Conservation (phyloP, 148 eudicot species). For the Polygonum maritimum region DNA sequence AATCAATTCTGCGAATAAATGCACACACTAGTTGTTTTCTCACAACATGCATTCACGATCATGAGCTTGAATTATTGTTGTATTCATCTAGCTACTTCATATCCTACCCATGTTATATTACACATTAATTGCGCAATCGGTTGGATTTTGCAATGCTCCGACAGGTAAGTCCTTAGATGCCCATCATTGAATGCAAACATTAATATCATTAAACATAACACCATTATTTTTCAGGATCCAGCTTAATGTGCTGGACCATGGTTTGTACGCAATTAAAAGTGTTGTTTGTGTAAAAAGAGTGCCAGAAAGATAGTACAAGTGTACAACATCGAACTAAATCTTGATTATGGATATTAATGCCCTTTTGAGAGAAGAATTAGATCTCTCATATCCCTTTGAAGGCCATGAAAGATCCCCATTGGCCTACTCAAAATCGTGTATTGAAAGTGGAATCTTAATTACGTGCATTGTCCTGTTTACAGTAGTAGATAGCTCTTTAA, state of each 20-base stretch:
- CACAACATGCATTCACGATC: background rate
- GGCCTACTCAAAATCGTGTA: background rate
- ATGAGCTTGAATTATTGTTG: background rate
- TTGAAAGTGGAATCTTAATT: background rate
- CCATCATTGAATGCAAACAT: background rate
- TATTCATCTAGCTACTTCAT: background rate
- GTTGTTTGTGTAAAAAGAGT: background rate
- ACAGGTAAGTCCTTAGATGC: background rate
- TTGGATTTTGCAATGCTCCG: background rate
- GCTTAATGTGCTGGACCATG: background rate
- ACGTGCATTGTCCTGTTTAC: conserved; percentile 6
- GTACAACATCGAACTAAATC: background rate
- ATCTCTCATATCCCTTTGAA: background rate
- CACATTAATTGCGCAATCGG: background rate
- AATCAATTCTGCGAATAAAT: background rate
- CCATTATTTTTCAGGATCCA: background rate
- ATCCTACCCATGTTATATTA: no score
- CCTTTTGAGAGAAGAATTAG: background rate
- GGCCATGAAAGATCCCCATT: conserved; percentile 7
- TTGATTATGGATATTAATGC: conserved; percentile 3
- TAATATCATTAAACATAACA: background rate
- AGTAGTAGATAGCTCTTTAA: conserved; percentile 8
- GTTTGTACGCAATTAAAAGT: background rate
- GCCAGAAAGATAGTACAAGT: background rate
- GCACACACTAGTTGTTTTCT: background rate